A percentile compares a stretch with the other conserved stretches of the same genome.
Evolutionary conservation across 768 basidiomycete genomes (phyloP).

Genomic region (Imleria badia): DNA sequence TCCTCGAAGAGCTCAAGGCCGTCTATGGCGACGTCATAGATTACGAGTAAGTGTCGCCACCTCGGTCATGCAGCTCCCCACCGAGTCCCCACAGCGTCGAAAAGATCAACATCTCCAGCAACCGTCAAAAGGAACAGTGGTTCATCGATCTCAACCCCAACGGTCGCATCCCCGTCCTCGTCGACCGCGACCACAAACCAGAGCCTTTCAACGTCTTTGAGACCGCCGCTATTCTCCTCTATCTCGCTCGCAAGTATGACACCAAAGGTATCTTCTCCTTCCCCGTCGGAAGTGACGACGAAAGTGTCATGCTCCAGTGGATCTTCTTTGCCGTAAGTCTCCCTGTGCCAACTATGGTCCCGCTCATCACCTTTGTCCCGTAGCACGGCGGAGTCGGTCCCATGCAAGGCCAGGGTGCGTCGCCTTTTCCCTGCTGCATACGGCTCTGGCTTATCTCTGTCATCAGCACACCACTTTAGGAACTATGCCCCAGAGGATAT

Average conservation of each 20-base stretch:
- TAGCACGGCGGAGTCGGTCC: conserved; percentile 82
- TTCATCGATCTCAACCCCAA: conserved; percentile 76
- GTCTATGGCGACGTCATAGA: conserved; percentile 44
- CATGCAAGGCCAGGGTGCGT: conserved; percentile 74
- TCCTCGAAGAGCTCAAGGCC: conserved; percentile 63
- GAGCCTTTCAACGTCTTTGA: conserved; percentile 72
- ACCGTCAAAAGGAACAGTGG: conserved; percentile 81
- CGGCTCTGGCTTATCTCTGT: conserved; percentile 8
- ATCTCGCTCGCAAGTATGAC: conserved; percentile 80
- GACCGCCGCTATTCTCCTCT: conserved; percentile 80
- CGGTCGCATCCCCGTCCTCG: conserved; percentile 67
- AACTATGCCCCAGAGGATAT: conserved; percentile 64
- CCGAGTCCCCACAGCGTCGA: conserved; percentile 38
- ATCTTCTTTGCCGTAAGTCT: conserved; percentile 72
- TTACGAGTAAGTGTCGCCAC: conserved; percentile 44
- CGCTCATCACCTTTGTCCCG: not conserved
- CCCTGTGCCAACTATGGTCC: not conserved
- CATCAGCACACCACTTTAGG: conserved; percentile 67
- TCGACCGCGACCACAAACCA: conserved; percentile 52
- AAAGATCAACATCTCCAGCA: conserved; percentile 57
- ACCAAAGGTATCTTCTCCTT: conserved; percentile 70
- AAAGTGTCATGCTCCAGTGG: conserved; percentile 80
- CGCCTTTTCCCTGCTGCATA: not conserved
- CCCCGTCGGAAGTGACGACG: conserved; percentile 55
- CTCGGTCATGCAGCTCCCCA: not conserved